phyloP scores from a whole-genome alignment of 768 basidiomycete species.

The Boletus speciosus region DNA sequence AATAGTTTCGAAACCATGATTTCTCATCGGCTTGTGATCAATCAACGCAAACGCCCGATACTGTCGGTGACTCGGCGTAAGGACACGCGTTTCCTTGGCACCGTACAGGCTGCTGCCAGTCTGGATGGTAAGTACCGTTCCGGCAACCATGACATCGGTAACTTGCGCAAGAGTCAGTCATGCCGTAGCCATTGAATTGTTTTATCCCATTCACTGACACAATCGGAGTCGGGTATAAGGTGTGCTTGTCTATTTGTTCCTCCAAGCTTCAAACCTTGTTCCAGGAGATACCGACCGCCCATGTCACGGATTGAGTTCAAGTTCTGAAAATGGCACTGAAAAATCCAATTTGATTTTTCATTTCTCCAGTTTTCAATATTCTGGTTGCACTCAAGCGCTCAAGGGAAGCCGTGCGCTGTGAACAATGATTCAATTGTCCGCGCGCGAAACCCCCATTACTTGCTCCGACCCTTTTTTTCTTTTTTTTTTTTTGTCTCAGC shows the following conservation, averaged over 20 bases:
- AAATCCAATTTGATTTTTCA: background rate
- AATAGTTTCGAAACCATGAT: conserved; percentile 5
- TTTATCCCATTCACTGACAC: conserved; percentile 11
- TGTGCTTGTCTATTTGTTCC: conserved; percentile 14
- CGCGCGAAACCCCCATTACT: background rate
- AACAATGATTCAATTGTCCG: conserved; percentile 9
- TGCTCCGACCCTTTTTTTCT: background rate
- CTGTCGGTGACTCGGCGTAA: background rate
- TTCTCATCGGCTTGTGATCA: background rate
- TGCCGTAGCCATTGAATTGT: conserved; percentile 29
- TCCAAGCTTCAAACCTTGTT: conserved; percentile 21
- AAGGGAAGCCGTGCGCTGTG: conserved; percentile 1
- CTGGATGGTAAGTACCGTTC: background rate
- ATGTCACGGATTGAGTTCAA: conserved; percentile 14
- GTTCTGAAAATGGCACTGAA: conserved; percentile 9
- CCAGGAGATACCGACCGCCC: conserved; percentile 2
- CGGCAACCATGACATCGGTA: conserved; percentile 13
- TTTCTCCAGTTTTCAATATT: background rate
- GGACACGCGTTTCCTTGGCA: background rate
- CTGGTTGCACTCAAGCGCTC: no score
- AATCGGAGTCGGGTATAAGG: conserved; percentile 23
- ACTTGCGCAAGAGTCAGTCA: conserved; percentile 1
- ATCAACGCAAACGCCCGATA: background rate
- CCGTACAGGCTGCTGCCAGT: background rate
- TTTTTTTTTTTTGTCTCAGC: background rate